These are phyloP conservation scores for Pestalotiopsis sp. DNA, from an alignment of 2,329 filamentous ascomycete species.

Conservation along the genomic window DNA sequence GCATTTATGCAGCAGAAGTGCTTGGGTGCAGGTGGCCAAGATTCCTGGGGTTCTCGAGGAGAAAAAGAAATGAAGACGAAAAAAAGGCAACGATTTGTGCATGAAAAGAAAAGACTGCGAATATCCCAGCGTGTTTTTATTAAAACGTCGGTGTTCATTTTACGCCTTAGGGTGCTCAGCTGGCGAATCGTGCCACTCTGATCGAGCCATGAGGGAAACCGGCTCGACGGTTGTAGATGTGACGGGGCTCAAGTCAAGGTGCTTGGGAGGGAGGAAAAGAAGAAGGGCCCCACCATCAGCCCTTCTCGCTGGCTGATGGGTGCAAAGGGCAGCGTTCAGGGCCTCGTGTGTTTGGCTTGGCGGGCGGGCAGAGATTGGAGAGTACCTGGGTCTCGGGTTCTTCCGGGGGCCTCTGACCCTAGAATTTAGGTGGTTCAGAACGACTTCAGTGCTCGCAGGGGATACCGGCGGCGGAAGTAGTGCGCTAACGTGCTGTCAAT, in stretches of 20 bases:
- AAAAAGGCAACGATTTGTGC: not conserved
- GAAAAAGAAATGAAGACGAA: not conserved
- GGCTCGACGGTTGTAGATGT: not conserved
- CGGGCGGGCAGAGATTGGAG: not conserved
- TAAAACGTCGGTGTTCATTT: not conserved
- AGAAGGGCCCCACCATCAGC: not conserved
- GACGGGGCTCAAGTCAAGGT: not conserved
- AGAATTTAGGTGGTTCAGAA: too few relatives aligned
- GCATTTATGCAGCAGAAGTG: not conserved
- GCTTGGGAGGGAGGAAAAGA: not conserved
- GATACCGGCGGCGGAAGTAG: not conserved
- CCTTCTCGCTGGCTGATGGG: not conserved
- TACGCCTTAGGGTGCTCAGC: not conserved
- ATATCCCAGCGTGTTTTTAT: not conserved
- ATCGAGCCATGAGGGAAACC: not conserved
- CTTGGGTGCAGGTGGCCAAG: not conserved
- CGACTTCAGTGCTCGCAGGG: not conserved
- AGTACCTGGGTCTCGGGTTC: not conserved
- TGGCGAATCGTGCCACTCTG: not conserved
- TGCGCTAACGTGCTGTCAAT: conserved; percentile 2
- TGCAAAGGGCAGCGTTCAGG: not conserved
- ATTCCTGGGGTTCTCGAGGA: not conserved
- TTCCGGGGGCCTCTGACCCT: not conserved
- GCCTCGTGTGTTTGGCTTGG: not conserved
- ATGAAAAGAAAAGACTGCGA: not conserved